These are phyloP conservation scores for Penicillium herquei DNA, from an alignment of 495 filamentous ascomycete genomes.

Conservation along the genomic window DNA sequence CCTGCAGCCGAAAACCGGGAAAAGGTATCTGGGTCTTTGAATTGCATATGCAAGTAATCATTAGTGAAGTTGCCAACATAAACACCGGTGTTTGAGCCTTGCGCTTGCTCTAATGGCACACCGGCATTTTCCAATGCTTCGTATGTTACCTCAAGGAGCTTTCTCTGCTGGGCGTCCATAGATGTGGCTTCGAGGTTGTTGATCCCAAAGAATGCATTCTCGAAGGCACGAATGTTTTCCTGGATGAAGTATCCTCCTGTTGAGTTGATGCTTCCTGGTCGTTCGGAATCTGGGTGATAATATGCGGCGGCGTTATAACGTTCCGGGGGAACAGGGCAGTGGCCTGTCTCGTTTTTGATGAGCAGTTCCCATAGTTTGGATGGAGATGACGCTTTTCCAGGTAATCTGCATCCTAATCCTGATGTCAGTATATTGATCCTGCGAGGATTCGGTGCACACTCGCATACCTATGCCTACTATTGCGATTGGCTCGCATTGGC, in stretches of 20 bases:
- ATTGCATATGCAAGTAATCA: conserved; percentile 2
- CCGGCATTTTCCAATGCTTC: conserved; percentile 30
- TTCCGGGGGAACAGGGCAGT: not conserved
- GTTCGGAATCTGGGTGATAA: not conserved
- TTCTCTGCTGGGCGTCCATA: conserved; percentile 28
- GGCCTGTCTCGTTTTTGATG: not conserved
- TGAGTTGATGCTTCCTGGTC: not conserved
- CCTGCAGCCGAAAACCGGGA: not conserved
- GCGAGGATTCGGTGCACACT: not conserved
- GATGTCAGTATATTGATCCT: not conserved
- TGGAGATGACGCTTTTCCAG: not conserved
- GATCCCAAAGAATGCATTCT: not conserved
- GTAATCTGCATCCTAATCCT: not conserved
- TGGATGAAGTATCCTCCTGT: not conserved
- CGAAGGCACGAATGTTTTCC: not conserved
- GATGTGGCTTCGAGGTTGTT: conserved; percentile 8
- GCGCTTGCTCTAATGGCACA: not conserved
- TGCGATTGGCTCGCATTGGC: conserved; percentile 1
- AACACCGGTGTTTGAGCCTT: conserved; percentile 3
- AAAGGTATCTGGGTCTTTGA: not conserved
- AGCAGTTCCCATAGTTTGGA: not conserved
- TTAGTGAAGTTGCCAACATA: conserved; percentile 13
- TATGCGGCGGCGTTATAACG: not conserved
- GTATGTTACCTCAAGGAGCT: conserved; percentile 29
- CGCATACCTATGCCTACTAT: not conserved